A percentile compares a stretch with the other conserved stretches of the same genome.
Conservation (phyloP, 352 stramenopile genomes). For the Pythium phragmitis region DNA sequence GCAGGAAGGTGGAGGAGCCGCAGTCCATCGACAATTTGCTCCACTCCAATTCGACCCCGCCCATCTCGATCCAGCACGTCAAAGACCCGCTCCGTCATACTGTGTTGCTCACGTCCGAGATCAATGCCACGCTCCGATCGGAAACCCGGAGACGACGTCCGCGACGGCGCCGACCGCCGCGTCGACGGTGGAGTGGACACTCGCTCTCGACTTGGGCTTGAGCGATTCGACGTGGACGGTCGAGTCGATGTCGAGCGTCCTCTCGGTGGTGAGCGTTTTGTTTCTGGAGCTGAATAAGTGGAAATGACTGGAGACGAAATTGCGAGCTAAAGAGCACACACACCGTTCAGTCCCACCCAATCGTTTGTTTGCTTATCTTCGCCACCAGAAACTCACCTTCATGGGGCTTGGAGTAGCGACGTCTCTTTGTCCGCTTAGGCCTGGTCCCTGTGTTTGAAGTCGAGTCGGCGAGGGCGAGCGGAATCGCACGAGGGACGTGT, state of each 20-base stretch:
- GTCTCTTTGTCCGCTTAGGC: neutral
- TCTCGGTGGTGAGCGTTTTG: neutral
- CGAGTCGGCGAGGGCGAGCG: slow-evolving; percentile 16
- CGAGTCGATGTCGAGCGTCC: neutral
- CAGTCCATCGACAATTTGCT: slow-evolving; percentile 58
- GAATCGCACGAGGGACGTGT: slow-evolving; percentile 21
- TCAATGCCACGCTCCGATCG: slow-evolving; percentile 1
- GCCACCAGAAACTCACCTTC: neutral
- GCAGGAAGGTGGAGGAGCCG: slow-evolving; percentile 49
- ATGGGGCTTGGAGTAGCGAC: neutral
- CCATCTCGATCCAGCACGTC: slow-evolving; percentile 48
- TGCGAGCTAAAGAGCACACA: neutral
- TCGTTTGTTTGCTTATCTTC: neutral
- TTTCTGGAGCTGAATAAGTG: neutral
- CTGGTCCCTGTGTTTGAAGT: neutral
- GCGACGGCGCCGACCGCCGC: neutral
- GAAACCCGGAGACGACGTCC: slow-evolving; percentile 22
- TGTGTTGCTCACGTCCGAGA: slow-evolving; percentile 24
- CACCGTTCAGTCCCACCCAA: neutral
- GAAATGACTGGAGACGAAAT: slow-evolving; percentile 9
- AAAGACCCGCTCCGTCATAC: slow-evolving; percentile 50
- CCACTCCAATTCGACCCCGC: slow-evolving; percentile 43
- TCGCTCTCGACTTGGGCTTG: slow-evolving; percentile 6
- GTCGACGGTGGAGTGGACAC: slow-evolving; percentile 6
- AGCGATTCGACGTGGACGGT: neutral